phyloP scores from a whole-genome alignment of 2,329 filamentous ascomycete species.

The Penicillium sp. region DNA sequence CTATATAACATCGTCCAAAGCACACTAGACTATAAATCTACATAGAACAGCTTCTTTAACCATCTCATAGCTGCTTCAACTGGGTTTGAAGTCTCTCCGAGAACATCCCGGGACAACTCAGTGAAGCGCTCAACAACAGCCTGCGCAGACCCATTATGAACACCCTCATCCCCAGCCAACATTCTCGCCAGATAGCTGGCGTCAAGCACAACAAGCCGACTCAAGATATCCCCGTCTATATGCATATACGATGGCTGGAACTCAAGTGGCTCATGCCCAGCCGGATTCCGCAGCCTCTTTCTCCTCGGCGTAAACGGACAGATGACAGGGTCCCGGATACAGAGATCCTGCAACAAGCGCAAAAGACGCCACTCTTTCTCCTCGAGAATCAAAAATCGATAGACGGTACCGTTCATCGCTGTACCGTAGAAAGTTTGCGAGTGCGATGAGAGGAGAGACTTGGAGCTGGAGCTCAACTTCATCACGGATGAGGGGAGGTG shows the following conservation, averaged over 20 bases:
- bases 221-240: slow-evolving; percentile 70
- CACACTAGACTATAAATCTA: slow-evolving; percentile 26
- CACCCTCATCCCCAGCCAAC: slow-evolving; percentile 32
- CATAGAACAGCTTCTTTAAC: slow-evolving; percentile 39
- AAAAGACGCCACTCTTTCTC: slow-evolving; percentile 70
- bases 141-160: slow-evolving; percentile 15
- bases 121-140: slow-evolving; percentile 49
- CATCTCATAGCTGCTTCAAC: slow-evolving; percentile 38
- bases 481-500: slow-evolving; percentile 42
- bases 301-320: slow-evolving; percentile 55
- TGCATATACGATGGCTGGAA: slow-evolving; percentile 60
- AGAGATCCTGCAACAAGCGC: slow-evolving; percentile 73
- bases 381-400: slow-evolving; percentile 70
- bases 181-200: slow-evolving; percentile 36
- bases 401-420: slow-evolving; percentile 71
- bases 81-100: slow-evolving; percentile 39
- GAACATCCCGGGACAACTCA: slow-evolving; percentile 57
- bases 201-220: slow-evolving; percentile 56
- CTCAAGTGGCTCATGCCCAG: slow-evolving; percentile 46
- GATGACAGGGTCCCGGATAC: slow-evolving; percentile 52
- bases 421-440: slow-evolving; percentile 65
- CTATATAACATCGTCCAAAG: neutral
- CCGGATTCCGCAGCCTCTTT: slow-evolving; percentile 31
- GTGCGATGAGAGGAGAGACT: slow-evolving; percentile 20
- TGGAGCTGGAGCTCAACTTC: slow-evolving; percentile 32